Base-by-base conservation (phyloP, 768 basidiomycete species). In the Termitomyces sp. region DNA sequence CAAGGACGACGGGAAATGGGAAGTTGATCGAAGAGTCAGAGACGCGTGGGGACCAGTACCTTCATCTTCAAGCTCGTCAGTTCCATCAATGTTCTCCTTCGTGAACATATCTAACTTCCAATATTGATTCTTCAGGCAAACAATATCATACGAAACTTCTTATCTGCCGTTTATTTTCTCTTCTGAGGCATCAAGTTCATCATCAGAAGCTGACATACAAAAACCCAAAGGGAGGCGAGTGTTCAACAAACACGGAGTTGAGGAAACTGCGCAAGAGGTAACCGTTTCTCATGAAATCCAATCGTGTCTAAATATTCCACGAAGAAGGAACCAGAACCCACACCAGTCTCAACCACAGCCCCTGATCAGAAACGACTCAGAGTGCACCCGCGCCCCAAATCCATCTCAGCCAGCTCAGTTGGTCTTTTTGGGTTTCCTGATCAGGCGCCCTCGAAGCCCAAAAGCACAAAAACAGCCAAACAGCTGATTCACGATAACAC, bases 81-180 rank as follows among this genome's bases (percentile, higher is more conserved):
- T 69, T 62, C 53, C 55, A 59, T 55, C 63, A 9, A 60, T 60
- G 60, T 24, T 38, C 60, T 50, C 18, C 32, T 36, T 53, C 39
- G 28, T 53, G 28, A 28, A 33, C 11, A 13, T 39, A 40, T 55
- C 55, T 50, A 46, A 39, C 24, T 11, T 45, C 24, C 12, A 18
- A 42, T 24, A 18, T 8, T 36, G 36, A 61, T 42, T 36, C 2
- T 16, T 51, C 55, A 75, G 72, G 20, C 68, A 70, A 50, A 61
- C 59, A 42, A 75, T 84, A 55, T 73, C 79, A 45, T 79, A 88
- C 66, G 88, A 89, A 70, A 66, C 79, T 16, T 89, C 88, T 1
- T 89, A 88, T 70, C 70, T 89, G 32, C 88, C 88, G 4, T 89
- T 89, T 70, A 71, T 89, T 18, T 87, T 86, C 65, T 73, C 79